These are phyloP conservation scores for Tricladium varicosporioides DNA, from an alignment of 2,329 filamentous ascomycete species.

Conservation along the genomic window DNA sequence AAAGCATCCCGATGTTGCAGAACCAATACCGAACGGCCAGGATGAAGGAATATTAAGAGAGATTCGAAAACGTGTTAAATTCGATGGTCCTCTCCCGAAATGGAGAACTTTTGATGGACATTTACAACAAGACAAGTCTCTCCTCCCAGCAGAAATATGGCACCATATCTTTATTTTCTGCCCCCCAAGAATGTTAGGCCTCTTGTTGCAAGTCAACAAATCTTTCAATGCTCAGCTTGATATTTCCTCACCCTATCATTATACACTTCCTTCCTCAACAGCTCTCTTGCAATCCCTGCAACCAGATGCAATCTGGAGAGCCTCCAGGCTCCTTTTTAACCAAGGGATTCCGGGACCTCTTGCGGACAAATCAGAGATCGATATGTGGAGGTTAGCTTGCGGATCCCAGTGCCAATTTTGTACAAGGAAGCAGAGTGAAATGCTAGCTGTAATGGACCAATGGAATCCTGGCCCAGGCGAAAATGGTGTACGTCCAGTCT, in stretches of 20 bases:
- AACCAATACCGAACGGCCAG: conserved; percentile 17
- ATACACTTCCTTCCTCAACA: conserved; percentile 37
- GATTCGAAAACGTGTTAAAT: conserved; percentile 29
- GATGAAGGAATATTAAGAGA: conserved; percentile 17
- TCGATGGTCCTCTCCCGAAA: conserved; percentile 18
- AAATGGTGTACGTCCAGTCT: conserved; percentile 61
- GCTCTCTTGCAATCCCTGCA: conserved; percentile 40
- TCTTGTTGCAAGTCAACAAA: conserved; percentile 65
- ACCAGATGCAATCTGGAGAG: conserved; percentile 69
- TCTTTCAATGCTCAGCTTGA: conserved; percentile 61
- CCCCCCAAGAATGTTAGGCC: conserved; percentile 61
- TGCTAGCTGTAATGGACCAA: conserved; percentile 37
- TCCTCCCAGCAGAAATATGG: conserved; percentile 63
- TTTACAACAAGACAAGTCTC: conserved; percentile 25
- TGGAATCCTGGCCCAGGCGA: conserved; percentile 62
- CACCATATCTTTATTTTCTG: conserved; percentile 67
- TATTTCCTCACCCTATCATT: conserved; percentile 39
- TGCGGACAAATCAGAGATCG: conserved; percentile 61
- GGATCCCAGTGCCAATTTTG: conserved; percentile 68
- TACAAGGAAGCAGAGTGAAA: conserved; percentile 38
- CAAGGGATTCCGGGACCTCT: conserved; percentile 69
- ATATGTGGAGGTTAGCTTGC: conserved; percentile 73
- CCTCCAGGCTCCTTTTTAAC: conserved; percentile 63
- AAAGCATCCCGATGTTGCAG: conserved; percentile 21
- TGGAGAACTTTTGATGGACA: conserved; percentile 21